A percentile compares a stretch with the other conserved stretches of the same genome.
Conservation (phyloP, 352 stramenopile genomes). For the Globisporangium abappressorium region DNA sequence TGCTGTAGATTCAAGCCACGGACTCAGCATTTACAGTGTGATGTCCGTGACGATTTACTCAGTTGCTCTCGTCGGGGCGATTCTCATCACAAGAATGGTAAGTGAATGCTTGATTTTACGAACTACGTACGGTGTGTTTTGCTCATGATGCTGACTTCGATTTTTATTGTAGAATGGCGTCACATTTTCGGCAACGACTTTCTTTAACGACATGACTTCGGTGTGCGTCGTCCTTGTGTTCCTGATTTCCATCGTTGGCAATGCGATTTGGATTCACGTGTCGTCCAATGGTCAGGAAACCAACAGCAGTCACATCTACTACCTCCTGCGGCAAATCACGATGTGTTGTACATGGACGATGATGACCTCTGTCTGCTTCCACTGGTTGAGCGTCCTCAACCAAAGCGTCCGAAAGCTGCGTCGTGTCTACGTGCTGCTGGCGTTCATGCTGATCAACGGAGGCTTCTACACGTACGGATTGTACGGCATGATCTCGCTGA, state of each 20-base stretch:
- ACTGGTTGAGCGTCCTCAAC: conserved; percentile 77
- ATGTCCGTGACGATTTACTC: conserved; percentile 85
- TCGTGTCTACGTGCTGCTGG: conserved; percentile 49
- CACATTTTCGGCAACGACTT: conserved; percentile 64
- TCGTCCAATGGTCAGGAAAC: conserved; percentile 44
- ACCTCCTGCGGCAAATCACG: conserved; percentile 63
- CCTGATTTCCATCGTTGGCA: conserved; percentile 64
- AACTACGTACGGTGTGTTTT: background rate
- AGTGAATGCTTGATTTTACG: background rate
- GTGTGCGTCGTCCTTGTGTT: conserved; percentile 75
- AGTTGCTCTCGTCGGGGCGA: conserved; percentile 63
- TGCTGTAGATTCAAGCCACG: conserved; percentile 49
- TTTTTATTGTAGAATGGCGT: conserved; percentile 58
- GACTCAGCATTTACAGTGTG: conserved; percentile 82
- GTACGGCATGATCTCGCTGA: conserved; percentile 69
- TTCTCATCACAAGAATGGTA: conserved; percentile 84
- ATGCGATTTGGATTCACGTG: conserved; percentile 81
- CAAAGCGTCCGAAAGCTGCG: conserved; percentile 57
- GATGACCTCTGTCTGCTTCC: conserved; percentile 85
- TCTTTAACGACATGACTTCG: conserved; percentile 87
- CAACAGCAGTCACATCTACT: conserved; percentile 68
- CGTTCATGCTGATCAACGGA: conserved; percentile 63
- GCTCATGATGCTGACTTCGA: background rate
- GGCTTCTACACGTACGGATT: conserved; percentile 67
- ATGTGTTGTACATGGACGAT: conserved; percentile 81